Percentiles rank a stretch among this genome's conserved stretches.
Evolutionary conservation across 2,329 filamentous ascomycete species (phyloP).

Genomic region (Zasmidium cellare): DNA sequence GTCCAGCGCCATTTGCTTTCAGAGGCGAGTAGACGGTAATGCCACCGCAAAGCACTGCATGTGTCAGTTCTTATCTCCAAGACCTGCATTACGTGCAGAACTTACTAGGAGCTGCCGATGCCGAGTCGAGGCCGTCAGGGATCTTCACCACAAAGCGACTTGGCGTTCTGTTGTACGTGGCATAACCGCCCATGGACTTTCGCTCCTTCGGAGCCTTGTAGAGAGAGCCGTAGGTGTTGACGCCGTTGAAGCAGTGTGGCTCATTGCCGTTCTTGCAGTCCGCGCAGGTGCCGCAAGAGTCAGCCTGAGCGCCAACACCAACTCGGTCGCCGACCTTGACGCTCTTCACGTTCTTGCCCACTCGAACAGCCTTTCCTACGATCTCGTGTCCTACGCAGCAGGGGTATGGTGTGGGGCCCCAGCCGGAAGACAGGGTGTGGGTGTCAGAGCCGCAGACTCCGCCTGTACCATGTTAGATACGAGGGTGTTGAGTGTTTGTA

Average conservation of each 20-base stretch:
- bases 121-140: constrained; percentile 49
- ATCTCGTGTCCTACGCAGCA: constrained; percentile 35
- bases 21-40: constrained; percentile 72
- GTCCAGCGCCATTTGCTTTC: constrained; percentile 64
- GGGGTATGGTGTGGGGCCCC: constrained; percentile 43
- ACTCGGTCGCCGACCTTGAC: constrained; percentile 43
- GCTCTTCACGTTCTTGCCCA: constrained; percentile 30
- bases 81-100: background rate
- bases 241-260: constrained; percentile 39
- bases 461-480: background rate
- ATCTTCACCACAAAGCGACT: constrained; percentile 60
- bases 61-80: background rate
- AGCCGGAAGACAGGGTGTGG: constrained; percentile 38
- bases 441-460: constrained; percentile 35
- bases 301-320: constrained; percentile 54
- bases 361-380: constrained; percentile 33
- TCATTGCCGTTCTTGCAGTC: constrained; percentile 52
- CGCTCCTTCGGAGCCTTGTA: constrained; percentile 21
- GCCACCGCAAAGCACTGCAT: constrained; percentile 63
- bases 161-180: constrained; percentile 49
- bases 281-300: constrained; percentile 52
- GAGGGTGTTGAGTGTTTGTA: too few species aligned
- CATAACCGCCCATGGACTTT: constrained; percentile 64
- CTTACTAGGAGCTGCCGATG: constrained; percentile 56
- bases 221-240: constrained; percentile 30